Evolutionary conservation across 257 asterid genomes (phyloP), one percentile per base, ranked within the genome.

Genomic region (Nicotiana tabacum): DNA sequence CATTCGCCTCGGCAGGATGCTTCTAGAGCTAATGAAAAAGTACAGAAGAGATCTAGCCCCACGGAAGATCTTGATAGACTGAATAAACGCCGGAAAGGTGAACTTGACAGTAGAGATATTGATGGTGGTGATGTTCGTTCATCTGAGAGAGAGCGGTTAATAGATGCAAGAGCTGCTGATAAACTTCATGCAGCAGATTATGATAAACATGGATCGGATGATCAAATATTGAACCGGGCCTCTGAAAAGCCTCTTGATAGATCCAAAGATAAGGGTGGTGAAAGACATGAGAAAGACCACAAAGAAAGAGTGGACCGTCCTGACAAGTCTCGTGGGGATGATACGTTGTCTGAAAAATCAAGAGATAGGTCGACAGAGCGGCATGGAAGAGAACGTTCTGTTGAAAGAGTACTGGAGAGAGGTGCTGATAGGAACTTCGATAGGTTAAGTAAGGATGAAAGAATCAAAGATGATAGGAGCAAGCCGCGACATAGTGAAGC

Each of bases 331-430:
- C 97, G 97, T 13, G 89, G 90, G 6, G 99, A 95, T 82, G 98
- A 96, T 83, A 29, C 80, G 82, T 77, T 89, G 83, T 88, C 98
- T 81, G 98, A 95, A 83, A 93, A 91, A 85, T 78, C 84, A 83
- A 94, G 98, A 89, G 99, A 94, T 81, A 91, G 95, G 85, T 94
- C 98, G 66, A 77, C 89, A 60, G 99, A 96, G 83, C 90, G 94
- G 89, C 89, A 94, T 87, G 97, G 93, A 78, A 89, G 98, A 84
- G 98, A 96, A 81, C 97, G 97, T 35, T 93, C 98, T n/a, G 91
- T 92, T 88, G 99, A 96, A 83, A 89, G 95, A 87, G 87, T 85
- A 18, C 95, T 87, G 85, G 96, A 94, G 77, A 91, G 94, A 88
- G 96, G 91, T 77, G 78, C 86, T 16, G 99, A 94, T 87, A 89